Base-by-base conservation (phyloP, 164 flowering plant species). In the Akebia trifoliata region DNA sequence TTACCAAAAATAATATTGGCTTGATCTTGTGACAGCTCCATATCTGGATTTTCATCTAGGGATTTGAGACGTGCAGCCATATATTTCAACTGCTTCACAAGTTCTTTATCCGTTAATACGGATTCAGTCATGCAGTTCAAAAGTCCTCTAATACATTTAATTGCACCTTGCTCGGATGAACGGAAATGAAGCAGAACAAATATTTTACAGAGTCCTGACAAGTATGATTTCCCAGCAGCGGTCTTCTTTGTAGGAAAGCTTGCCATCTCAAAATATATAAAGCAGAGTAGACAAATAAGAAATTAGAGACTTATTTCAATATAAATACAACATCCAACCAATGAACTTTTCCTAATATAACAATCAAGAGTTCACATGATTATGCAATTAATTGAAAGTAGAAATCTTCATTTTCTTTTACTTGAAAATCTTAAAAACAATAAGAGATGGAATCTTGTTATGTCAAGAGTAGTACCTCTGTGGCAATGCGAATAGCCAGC, bases 401-500 rank as follows among this genome's bases (percentile, higher is more conserved):
- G 6, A 25, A 12, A 18, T 2, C 2, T 18, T 10, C 22, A 10
- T 32, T 14, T 15, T 18, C 15, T 20, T 53, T 24, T 57, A 4
- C 2, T 10, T 3, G 31, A 4, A 22, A 29, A 31, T 18, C 42
- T 28, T 1, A 4, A 1, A 59, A n/a, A 4, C 10, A 28, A 2
- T 49, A 20, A 18, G 12, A 55, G 28, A n/a, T 24, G 20, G n/a
- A n/a, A 28, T 26, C 26, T 25, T 18, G n/a, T 20, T 26, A 7
- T 44, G 15, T 39, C 6, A 35, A 59, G 53, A 8, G 36, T 14
- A 52, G 53, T 78, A 94, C 97, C 96, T 94, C 97, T 1, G 66
- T 60, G 7, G 90, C 93, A 57, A 90, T 77, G 51, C 90, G 84
- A 61, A 94, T 79, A 4, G 90, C 97, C 59, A 90, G 95, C 47